Conservation (phyloP, 306 rosid genomes). For the Morella rubra region DNA sequence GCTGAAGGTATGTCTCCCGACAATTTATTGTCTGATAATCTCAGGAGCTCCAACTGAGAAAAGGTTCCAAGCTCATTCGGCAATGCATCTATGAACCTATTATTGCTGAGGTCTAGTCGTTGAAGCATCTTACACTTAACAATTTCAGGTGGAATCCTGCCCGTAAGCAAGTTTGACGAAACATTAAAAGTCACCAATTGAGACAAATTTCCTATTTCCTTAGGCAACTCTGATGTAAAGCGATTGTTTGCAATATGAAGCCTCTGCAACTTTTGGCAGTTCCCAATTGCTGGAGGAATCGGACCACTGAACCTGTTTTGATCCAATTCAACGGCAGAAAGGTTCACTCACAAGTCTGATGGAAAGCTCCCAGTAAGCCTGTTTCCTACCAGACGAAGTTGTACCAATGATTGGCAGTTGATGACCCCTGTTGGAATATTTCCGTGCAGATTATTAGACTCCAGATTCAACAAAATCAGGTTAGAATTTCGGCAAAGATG, state of each 20-base stretch:
- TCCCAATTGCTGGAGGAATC: slow-evolving; percentile 57
- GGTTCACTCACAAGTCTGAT: slow-evolving; percentile 61
- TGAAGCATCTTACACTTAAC: slow-evolving; percentile 75
- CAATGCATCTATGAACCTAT: slow-evolving; percentile 57
- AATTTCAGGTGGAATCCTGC: slow-evolving; percentile 62
- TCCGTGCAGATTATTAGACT: slow-evolving; percentile 59
- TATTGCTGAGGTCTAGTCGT: slow-evolving; percentile 82
- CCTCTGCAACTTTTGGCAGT: slow-evolving; percentile 78
- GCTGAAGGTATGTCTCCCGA: slow-evolving; percentile 68
- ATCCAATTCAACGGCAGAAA: slow-evolving; percentile 70
- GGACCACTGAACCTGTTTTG: slow-evolving; percentile 79
- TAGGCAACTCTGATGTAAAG: slow-evolving; percentile 73
- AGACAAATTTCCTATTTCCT: slow-evolving; percentile 77
- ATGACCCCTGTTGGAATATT: slow-evolving; percentile 65
- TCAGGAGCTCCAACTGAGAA: slow-evolving; percentile 77
- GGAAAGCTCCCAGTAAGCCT: slow-evolving; percentile 81
- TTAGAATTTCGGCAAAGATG: slow-evolving; percentile 65
- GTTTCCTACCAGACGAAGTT: slow-evolving; percentile 65
- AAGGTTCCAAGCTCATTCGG: slow-evolving; percentile 80
- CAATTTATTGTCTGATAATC: slow-evolving; percentile 67
- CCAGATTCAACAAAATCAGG: slow-evolving; percentile 67
- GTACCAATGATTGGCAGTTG: slow-evolving; percentile 61
- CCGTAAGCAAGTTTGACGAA: slow-evolving; percentile 69
- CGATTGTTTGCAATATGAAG: slow-evolving; percentile 78
- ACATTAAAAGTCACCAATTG: slow-evolving; percentile 84